Conservation (phyloP, 2,329 filamentous ascomycete species). For the Zymoseptoria brevis region DNA sequence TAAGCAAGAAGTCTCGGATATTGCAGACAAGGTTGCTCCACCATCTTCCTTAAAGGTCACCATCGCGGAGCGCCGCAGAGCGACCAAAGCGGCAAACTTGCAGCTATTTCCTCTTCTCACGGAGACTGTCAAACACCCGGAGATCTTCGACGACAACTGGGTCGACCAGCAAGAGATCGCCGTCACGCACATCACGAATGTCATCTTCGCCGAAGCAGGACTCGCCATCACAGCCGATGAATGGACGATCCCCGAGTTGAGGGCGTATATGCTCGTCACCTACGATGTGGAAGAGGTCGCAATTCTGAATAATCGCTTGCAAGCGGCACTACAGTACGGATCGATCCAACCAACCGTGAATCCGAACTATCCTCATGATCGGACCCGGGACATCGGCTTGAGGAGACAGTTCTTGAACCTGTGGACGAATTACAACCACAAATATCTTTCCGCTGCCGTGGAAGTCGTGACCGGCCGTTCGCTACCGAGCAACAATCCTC, state of each 20-base stretch:
- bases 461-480: conserved; percentile 54
- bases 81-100: conserved; percentile 15
- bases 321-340: conserved; percentile 52
- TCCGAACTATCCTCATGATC: conserved; percentile 36
- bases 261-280: conserved; percentile 43
- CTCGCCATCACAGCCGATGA: not conserved
- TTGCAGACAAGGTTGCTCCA: not conserved
- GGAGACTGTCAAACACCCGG: conserved; percentile 48
- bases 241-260: conserved; percentile 24
- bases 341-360: conserved; percentile 49
- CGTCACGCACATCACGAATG: conserved; percentile 53
- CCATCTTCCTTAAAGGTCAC: not conserved
- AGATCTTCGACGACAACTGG: conserved; percentile 57
- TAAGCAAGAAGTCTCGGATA: not conserved
- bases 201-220: conserved; percentile 40
- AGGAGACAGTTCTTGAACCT: conserved; percentile 50
- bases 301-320: conserved; percentile 48
- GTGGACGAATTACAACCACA: conserved; percentile 51
- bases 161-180: conserved; percentile 54
- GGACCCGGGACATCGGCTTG: conserved; percentile 51
- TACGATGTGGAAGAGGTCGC: conserved; percentile 48
- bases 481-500: conserved; percentile 7
- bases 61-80: not conserved
- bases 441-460: conserved; percentile 43
- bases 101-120: conserved; percentile 43